Percentiles rank a stretch among this genome's conserved stretches.
These are phyloP conservation scores for Corynespora cassiicola DNA, from an alignment of 2,329 filamentous ascomycete genomes.

Conservation along the genomic window DNA sequence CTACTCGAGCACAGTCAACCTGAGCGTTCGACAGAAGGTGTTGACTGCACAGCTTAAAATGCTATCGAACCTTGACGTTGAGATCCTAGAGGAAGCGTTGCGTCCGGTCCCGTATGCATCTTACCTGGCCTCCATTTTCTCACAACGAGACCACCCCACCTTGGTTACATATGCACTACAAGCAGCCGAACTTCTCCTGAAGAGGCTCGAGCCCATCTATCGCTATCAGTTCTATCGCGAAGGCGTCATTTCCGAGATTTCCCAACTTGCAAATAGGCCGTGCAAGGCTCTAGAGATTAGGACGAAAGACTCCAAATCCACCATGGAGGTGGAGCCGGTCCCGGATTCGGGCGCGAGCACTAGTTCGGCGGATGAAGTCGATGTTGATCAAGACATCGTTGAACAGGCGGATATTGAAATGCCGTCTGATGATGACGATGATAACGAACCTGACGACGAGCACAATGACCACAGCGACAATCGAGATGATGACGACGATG, in stretches of 20 bases:
- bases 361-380: constrained; percentile 33
- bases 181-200: constrained; percentile 85
- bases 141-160: constrained; percentile 89
- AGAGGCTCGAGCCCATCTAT: constrained; percentile 85
- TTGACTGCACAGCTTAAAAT: constrained; percentile 96
- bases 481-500: constrained; percentile 66
- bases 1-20: constrained; percentile 96
- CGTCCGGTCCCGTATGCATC: constrained; percentile 93
- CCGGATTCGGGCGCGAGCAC: constrained; percentile 30
- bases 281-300: constrained; percentile 37
- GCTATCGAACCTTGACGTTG: constrained; percentile 89
- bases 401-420: constrained; percentile 62
- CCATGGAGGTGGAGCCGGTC: constrained; percentile 29
- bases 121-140: constrained; percentile 91
- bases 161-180: constrained; percentile 88
- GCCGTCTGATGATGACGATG: constrained; percentile 62
- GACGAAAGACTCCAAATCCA: constrained; percentile 32
- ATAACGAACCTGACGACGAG: constrained; percentile 59
- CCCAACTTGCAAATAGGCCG: constrained; percentile 71
- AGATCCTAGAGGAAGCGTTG: constrained; percentile 84
- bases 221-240: constrained; percentile 97
- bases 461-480: constrained; percentile 66
- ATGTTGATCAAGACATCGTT: constrained; percentile 53
- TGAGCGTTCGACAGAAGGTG: constrained; percentile 93
- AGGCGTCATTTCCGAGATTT: constrained; percentile 91